phyloP scores from a whole-genome alignment of 192 early-diverging fungal genomes.

The Umbelopsis isabellina region DNA sequence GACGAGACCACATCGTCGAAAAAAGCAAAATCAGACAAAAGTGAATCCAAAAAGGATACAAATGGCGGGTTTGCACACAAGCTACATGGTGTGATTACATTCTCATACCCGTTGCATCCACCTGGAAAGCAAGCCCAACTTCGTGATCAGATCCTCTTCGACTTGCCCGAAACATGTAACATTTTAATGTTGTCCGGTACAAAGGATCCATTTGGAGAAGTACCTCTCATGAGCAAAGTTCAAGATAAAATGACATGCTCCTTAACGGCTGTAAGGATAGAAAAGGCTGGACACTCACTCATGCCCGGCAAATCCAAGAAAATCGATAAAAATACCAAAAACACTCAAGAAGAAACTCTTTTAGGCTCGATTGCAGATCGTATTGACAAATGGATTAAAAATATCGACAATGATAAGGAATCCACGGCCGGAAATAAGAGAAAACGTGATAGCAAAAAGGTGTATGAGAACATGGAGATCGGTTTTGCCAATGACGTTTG shows the following conservation, averaged over 20 bases:
- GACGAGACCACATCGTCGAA: neutral
- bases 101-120: constrained; percentile 4
- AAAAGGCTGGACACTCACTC: constrained; percentile 1
- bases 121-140: neutral
- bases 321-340: neutral
- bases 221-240: neutral
- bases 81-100: neutral
- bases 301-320: neutral
- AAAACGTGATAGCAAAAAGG: neutral
- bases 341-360: neutral
- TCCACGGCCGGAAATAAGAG: neutral
- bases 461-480: neutral
- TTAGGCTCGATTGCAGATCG: neutral
- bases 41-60: neutral
- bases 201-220: constrained; percentile 12
- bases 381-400: constrained; percentile 9
- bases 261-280: neutral
- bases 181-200: constrained; percentile 3
- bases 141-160: constrained; percentile 12
- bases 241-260: constrained; percentile 9
- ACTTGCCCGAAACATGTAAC: neutral
- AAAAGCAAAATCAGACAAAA: neutral
- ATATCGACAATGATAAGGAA: neutral
- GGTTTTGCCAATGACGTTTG: neutral
- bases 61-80: neutral